Evolutionary conservation across 1,139 yeast genomes (phyloP), one percentile per base, ranked within the genome.

Genomic region (Petasospora fabianii): DNA sequence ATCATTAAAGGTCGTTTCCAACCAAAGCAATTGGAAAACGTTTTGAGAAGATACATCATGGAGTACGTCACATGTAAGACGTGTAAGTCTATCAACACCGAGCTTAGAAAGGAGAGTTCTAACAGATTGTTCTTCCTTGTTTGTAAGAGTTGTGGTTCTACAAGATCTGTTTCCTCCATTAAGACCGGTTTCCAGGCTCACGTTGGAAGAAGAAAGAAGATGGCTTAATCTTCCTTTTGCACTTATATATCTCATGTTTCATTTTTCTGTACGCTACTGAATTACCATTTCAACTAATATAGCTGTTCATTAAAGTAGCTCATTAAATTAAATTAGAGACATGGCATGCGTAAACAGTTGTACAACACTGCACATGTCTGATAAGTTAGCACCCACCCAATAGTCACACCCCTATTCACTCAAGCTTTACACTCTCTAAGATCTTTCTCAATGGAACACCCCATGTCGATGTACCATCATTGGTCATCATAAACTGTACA

Each of bases 161-260:
- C 97, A 42, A 83, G 97, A 71, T 88, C 97, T 36, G 99, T 92
- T 46, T 82, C 95, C 52, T 87, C 96, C 36, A 94, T 94, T 68
- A 92, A 94, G 79, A 86, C 97, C 41, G 99, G 99, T 81, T 92
- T 87, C 95, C 97, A 90, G 73, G 99, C 98, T 53, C 84, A 87
- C 66, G 80, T 84, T 62, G 84, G 87, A 53, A 78, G 80, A 66
- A 80, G 84, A 75, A 80, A 75, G 80, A 80, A 69, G 50, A 35
- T 46, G 18, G 46, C 38, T 31, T 50, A 32, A 43, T 30, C 26
- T 5, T 9, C 8, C 20, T 19, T 17, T 32, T 32, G 16, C n/a
- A 32, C 18, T 12, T n/a, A n/a, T n/a, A n/a, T 12, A 4, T 16
- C 17, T 22, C 22, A 29, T 29, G 29, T 29, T 13, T 28, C 12